A percentile compares a stretch with the other conserved stretches of the same genome.
These are phyloP conservation scores for Nakazawaea sp. DNA, from an alignment of 805 yeast genomes.

Conservation along the genomic window DNA sequence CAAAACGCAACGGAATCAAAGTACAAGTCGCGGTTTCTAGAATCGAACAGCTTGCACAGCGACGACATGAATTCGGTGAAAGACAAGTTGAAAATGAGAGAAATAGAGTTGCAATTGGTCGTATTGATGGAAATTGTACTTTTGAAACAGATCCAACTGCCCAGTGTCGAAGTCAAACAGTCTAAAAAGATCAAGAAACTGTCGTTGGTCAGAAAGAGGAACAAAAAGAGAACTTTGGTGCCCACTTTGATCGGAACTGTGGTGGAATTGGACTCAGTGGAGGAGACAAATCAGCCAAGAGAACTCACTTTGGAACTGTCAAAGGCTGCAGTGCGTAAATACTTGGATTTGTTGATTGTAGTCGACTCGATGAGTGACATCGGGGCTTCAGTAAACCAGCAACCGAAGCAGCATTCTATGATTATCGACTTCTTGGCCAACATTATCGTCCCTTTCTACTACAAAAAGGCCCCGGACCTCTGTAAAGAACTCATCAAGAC, in stretches of 20 bases:
- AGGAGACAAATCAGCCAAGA: not conserved
- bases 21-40: slow-evolving; percentile 1
- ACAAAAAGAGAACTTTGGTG: slow-evolving; percentile 6
- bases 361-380: not conserved
- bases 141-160: not conserved
- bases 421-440: slow-evolving; percentile 9
- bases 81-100: slow-evolving; percentile 7
- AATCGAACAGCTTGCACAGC: not conserved
- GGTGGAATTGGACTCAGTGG: not conserved
- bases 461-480: slow-evolving; percentile 4
- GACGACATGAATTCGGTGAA: slow-evolving; percentile 1
- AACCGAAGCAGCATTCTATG: not conserved
- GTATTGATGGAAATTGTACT: slow-evolving; percentile 7
- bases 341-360: slow-evolving; percentile 9
- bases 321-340: slow-evolving; percentile 4
- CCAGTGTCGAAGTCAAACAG: not conserved
- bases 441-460: slow-evolving; percentile 10
- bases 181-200: slow-evolving; percentile 3
- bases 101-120: slow-evolving; percentile 9
- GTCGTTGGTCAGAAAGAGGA: slow-evolving; percentile 11
- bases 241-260: slow-evolving; percentile 10
- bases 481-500: slow-evolving; percentile 11
- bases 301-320: slow-evolving; percentile 1
- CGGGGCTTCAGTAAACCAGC: not conserved
- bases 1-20: not conserved